Percentiles rank a stretch among this genome's conserved stretches.
phyloP scores from a whole-genome alignment of 2,329 filamentous ascomycete species.

The Fusarium haematococcum region DNA sequence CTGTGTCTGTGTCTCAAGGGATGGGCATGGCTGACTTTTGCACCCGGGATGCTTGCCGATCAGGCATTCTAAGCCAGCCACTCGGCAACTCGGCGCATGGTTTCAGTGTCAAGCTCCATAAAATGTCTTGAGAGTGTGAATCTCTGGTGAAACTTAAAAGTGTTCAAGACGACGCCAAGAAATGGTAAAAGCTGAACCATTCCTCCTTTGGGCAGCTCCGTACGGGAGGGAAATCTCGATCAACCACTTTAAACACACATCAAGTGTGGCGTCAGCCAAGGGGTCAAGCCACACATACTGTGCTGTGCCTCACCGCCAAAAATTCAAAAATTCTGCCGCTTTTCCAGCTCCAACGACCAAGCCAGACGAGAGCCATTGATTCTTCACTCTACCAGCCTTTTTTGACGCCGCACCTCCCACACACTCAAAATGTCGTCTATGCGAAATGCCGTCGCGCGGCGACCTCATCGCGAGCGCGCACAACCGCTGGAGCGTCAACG shows the following conservation, averaged over 20 bases:
- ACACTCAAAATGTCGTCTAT: conserved; percentile 64
- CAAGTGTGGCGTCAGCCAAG: conserved; percentile 18
- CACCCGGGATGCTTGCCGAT: conserved; percentile 15
- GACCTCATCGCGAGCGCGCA: conserved; percentile 89
- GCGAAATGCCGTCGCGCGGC: conserved; percentile 77
- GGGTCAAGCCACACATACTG: conserved; percentile 29
- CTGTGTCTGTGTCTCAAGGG: conserved; percentile 11
- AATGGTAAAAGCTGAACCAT: not conserved
- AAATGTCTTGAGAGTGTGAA: not conserved
- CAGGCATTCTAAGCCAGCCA: conserved; percentile 13
- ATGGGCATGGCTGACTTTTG: not conserved
- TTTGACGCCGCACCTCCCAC: not conserved
- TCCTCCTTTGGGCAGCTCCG: not conserved
- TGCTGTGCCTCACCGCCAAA: conserved; percentile 50
- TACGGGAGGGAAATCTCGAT: not conserved
- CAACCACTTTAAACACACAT: conserved; percentile 17
- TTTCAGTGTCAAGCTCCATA: not conserved
- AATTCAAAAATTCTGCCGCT: conserved; percentile 53
- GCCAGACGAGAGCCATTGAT: conserved; percentile 1
- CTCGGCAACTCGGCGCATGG: not conserved
- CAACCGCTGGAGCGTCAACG: conserved; percentile 86
- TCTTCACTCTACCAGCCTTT: conserved; percentile 16
- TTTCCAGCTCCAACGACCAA: conserved; percentile 8
- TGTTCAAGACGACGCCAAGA: not conserved
- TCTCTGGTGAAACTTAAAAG: not conserved